Conservation (phyloP, 345 rosid species). For the Sisymbrium altissimum region DNA sequence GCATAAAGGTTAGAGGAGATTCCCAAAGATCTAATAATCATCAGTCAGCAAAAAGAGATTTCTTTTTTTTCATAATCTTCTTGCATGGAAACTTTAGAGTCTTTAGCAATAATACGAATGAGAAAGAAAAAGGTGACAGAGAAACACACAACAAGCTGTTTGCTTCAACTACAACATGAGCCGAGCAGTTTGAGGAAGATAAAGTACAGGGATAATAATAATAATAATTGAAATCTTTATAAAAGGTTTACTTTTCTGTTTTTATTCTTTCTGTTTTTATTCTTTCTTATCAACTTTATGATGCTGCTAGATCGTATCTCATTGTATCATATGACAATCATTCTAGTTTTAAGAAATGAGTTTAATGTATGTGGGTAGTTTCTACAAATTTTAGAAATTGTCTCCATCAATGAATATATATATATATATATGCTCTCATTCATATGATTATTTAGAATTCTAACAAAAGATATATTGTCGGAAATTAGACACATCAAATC, state of each 20-base stretch:
- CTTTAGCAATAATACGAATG: conserved; percentile 20
- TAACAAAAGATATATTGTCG: background rate
- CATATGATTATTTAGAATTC: background rate
- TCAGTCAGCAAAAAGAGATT: background rate
- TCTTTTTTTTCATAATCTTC: background rate
- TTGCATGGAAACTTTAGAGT: conserved; percentile 6
- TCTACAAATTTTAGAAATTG: background rate
- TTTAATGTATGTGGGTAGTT: background rate
- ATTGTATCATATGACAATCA: background rate
- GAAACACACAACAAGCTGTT: conserved; percentile 8
- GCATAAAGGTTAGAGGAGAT: conserved; percentile 26
- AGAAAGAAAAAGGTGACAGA: background rate
- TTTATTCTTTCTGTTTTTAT: background rate
- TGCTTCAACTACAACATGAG: background rate
- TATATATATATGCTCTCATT: too few relatives aligned
- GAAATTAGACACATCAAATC: background rate
- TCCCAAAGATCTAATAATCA: conserved; percentile 19
- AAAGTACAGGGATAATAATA: background rate
- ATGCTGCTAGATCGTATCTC: background rate
- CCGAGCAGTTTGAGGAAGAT: background rate
- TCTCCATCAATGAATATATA: background rate
- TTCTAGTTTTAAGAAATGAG: background rate
- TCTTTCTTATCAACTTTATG: background rate
- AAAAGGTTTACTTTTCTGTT: background rate
- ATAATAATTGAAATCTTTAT: conserved; percentile 1